phyloP scores from a whole-genome alignment of 2,329 filamentous ascomycete genomes.

The Dactylellina leptospora region DNA sequence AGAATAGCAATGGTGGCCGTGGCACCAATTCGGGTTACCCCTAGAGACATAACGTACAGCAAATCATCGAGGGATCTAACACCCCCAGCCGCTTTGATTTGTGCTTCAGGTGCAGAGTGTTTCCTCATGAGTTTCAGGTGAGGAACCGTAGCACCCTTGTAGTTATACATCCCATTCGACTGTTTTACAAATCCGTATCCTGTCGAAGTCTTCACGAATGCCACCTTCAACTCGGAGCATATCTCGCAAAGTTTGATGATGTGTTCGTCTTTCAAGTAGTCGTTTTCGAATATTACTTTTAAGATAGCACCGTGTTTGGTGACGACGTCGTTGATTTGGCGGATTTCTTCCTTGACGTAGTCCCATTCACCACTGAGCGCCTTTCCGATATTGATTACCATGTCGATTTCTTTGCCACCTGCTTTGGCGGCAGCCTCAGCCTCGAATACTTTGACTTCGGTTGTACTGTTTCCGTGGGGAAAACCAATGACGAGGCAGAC shows the following conservation, averaged over 20 bases:
- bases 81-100: slow-evolving; percentile 69
- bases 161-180: slow-evolving; percentile 65
- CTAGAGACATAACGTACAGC: slow-evolving; percentile 66
- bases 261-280: slow-evolving; percentile 65
- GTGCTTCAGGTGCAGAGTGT: slow-evolving; percentile 61
- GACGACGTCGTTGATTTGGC: slow-evolving; percentile 65
- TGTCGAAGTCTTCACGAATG: slow-evolving; percentile 70
- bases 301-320: slow-evolving; percentile 62
- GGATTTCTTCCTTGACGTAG: slow-evolving; percentile 67
- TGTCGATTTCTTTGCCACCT: slow-evolving; percentile 68
- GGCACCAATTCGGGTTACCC: slow-evolving; percentile 68
- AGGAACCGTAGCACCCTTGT: slow-evolving; percentile 65
- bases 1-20: slow-evolving; percentile 68
- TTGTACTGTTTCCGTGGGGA: slow-evolving; percentile 69
- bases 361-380: slow-evolving; percentile 68
- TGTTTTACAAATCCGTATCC: slow-evolving; percentile 71
- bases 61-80: slow-evolving; percentile 68
- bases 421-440: slow-evolving; percentile 63
- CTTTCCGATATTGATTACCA: slow-evolving; percentile 71
- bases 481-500: slow-evolving; percentile 71
- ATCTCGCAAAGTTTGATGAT: slow-evolving; percentile 67
- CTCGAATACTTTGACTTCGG: slow-evolving; percentile 67
- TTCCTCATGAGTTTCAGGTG: slow-evolving; percentile 68
- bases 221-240: slow-evolving; percentile 65
- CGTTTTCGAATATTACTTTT: slow-evolving; percentile 72